Conservation (phyloP, 2,329 filamentous ascomycete genomes). For the Ascochyta rabiei region DNA sequence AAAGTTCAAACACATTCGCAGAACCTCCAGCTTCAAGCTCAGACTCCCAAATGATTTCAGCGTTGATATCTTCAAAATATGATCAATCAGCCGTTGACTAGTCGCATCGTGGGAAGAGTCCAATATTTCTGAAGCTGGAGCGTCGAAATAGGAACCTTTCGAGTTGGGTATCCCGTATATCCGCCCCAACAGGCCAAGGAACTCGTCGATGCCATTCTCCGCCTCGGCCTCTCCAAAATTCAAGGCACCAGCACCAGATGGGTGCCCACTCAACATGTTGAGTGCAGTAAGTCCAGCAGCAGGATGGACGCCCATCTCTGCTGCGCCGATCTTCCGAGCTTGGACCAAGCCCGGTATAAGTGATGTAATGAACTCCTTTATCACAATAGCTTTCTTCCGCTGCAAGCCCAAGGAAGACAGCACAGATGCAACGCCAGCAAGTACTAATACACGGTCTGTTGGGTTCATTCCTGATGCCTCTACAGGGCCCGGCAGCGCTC, state of each 20-base stretch:
- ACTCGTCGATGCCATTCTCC: conserved; percentile 50
- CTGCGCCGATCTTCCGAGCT: conserved; percentile 87
- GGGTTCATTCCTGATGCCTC: conserved; percentile 67
- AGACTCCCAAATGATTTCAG: conserved; percentile 72
- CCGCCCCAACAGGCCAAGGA: conserved; percentile 49
- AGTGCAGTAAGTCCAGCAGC: conserved; percentile 83
- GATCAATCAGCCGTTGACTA: conserved; percentile 51
- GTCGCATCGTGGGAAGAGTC: conserved; percentile 27
- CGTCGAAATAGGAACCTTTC: conserved; percentile 26
- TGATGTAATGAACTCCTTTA: conserved; percentile 82
- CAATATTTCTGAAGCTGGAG: conserved; percentile 4
- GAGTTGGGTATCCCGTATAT: conserved; percentile 51
- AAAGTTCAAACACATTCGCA: conserved; percentile 89
- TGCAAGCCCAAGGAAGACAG: conserved; percentile 78
- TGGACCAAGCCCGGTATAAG: conserved; percentile 86
- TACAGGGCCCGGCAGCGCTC: conserved; percentile 60
- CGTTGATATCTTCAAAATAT: conserved; percentile 63
- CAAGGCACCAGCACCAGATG: conserved; percentile 80
- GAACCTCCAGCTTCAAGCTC: conserved; percentile 81
- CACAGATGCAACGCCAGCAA: conserved; percentile 88
- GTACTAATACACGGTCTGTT: conserved; percentile 76
- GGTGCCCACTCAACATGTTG: conserved; percentile 55
- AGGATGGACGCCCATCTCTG: conserved; percentile 95
- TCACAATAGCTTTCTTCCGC: conserved; percentile 88
- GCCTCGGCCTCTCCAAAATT: conserved; percentile 53